phyloP scores from a whole-genome alignment of 805 yeast genomes.

The Maudiozyma barnettii region DNA sequence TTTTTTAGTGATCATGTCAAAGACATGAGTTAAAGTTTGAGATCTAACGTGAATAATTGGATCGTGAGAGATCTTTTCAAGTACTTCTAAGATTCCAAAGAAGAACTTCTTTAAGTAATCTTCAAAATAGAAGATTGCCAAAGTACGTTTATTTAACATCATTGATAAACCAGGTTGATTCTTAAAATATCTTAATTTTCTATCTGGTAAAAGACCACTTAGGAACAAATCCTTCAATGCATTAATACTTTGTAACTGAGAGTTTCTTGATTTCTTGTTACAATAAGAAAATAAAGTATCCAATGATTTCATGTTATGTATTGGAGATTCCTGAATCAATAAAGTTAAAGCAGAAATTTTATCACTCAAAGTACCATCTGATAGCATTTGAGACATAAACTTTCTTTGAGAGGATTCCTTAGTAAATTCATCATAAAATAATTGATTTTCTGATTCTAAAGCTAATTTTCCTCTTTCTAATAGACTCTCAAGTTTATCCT shows the following conservation, averaged over 20 bases:
- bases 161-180: slow-evolving; percentile 52
- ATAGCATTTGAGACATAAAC: slow-evolving; percentile 78
- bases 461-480: slow-evolving; percentile 56
- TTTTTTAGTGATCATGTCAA: slow-evolving; percentile 69
- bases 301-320: slow-evolving; percentile 77
- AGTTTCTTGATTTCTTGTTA: slow-evolving; percentile 85
- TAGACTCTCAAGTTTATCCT: slow-evolving; percentile 51
- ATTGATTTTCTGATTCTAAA: slow-evolving; percentile 59
- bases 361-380: slow-evolving; percentile 91
- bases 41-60: slow-evolving; percentile 81
- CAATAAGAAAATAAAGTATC: slow-evolving; percentile 72
- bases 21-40: slow-evolving; percentile 64
- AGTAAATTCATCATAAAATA: slow-evolving; percentile 64
- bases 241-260: slow-evolving; percentile 81
- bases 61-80: slow-evolving; percentile 82
- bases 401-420: slow-evolving; percentile 72
- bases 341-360: slow-evolving; percentile 90
- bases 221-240: slow-evolving; percentile 83
- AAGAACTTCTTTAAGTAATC: slow-evolving; percentile 73
- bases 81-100: slow-evolving; percentile 63
- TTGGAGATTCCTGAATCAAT: slow-evolving; percentile 88
- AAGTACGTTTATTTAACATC: slow-evolving; percentile 40
- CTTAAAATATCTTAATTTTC: slow-evolving; percentile 71
- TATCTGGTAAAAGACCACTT: slow-evolving; percentile 75
- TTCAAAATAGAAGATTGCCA: slow-evolving; percentile 77